Evolutionary conservation across 1,284 basidiomycete species (phyloP).

Genomic region (Fomitopsis schrenkii): DNA sequence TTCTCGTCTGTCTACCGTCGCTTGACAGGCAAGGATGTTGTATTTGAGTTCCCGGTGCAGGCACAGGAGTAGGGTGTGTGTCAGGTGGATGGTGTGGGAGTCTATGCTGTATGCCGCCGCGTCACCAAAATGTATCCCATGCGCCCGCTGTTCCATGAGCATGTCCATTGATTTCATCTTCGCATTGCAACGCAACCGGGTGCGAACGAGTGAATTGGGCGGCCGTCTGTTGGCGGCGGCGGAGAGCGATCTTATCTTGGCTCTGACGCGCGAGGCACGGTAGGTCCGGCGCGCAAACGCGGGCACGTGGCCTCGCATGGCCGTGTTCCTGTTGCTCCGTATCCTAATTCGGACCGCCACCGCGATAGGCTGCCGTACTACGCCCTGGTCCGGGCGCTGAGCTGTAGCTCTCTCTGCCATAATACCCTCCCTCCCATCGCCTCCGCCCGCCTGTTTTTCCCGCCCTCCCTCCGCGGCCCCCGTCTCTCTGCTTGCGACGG

Average conservation of each 20-base stretch:
- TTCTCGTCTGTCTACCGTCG: slow-evolving; percentile 95
- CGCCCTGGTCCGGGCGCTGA: background rate
- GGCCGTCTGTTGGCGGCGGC: background rate
- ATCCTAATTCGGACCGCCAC: slow-evolving; percentile 5
- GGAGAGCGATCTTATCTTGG: slow-evolving; percentile 7
- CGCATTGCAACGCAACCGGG: background rate
- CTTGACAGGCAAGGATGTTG: slow-evolving; percentile 92
- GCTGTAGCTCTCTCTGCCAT: background rate
- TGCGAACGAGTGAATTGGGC: background rate
- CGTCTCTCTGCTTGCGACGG: slow-evolving; percentile 15
- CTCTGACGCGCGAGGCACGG: background rate
- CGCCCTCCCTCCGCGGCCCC: slow-evolving; percentile 19
- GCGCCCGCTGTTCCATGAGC: slow-evolving; percentile 10
- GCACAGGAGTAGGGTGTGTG: slow-evolving; percentile 49
- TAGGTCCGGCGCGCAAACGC: slow-evolving; percentile 2
- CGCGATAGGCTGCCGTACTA: slow-evolving; percentile 6
- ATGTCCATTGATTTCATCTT: slow-evolving; percentile 4
- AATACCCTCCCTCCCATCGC: slow-evolving; percentile 8
- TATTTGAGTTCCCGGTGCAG: slow-evolving; percentile 82
- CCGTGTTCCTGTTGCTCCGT: slow-evolving; percentile 1
- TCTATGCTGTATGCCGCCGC: slow-evolving; percentile 27
- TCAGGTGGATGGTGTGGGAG: slow-evolving; percentile 20
- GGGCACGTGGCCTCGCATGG: slow-evolving; percentile 7
- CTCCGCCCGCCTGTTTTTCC: slow-evolving; percentile 15
- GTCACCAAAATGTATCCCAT: slow-evolving; percentile 31